Percentiles rank a stretch among this genome's conserved stretches.
phyloP scores from a whole-genome alignment of 192 early-diverging fungal genomes.

The Linderina pennispora region DNA sequence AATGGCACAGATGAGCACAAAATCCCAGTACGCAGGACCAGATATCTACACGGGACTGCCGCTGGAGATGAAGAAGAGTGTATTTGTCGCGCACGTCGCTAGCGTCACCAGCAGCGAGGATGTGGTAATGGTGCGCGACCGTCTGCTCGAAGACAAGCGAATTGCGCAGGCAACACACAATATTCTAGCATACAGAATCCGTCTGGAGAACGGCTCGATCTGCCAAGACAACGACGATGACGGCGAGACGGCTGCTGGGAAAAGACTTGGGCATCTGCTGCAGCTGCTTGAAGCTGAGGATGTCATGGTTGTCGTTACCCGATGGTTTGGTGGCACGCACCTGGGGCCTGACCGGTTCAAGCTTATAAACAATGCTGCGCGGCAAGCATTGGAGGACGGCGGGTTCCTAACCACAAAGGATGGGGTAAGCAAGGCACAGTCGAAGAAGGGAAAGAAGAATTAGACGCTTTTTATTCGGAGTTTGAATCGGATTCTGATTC shows the following conservation, averaged over 20 bases:
- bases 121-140: constrained; percentile 37
- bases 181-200: constrained; percentile 82
- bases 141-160: constrained; percentile 61
- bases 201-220: constrained; percentile 32
- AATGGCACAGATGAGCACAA: too few relatives aligned
- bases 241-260: constrained; percentile 89
- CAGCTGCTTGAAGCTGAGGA: constrained; percentile 65
- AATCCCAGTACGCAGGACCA: too few relatives aligned
- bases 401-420: constrained; percentile 43
- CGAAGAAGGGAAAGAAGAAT: constrained; percentile 10
- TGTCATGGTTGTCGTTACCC: constrained; percentile 73
- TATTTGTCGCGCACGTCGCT: constrained; percentile 81
- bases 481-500: too few relatives aligned
- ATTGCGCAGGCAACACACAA: constrained; percentile 87
- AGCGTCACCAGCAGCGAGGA: constrained; percentile 51
- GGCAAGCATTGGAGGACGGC: constrained; percentile 59
- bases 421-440: constrained; percentile 2
- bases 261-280: constrained; percentile 75
- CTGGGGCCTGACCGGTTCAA: constrained; percentile 86
- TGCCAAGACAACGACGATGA: constrained; percentile 88
- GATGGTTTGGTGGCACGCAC: constrained; percentile 88
- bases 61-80: constrained; percentile 71
- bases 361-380: constrained; percentile 81
- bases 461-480: too few relatives aligned
- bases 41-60: constrained; percentile 51